Conservation (phyloP, 768 basidiomycete species). For the Auricularia cornea region DNA sequence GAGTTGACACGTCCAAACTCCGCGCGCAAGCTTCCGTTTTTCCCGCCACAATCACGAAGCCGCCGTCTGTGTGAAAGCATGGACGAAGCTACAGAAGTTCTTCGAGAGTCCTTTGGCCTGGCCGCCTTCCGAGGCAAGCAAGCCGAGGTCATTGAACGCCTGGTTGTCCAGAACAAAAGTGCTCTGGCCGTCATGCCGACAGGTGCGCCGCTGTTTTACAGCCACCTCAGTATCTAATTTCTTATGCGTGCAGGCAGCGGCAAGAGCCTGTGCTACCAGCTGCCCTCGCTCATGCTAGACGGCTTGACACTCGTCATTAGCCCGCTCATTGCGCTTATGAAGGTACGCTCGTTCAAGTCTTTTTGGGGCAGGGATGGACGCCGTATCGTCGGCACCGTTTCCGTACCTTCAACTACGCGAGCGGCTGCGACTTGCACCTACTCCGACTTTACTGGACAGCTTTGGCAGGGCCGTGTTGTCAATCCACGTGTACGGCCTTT, state of each 20-base stretch:
- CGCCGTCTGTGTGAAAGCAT: too few species aligned
- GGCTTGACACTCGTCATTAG: conserved; percentile 30
- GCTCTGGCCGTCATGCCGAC: conserved; percentile 36
- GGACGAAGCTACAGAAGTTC: conserved; percentile 26
- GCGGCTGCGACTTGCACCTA: too few species aligned
- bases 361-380: too few species aligned
- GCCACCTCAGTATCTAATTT: background rate
- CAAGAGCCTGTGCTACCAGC: conserved; percentile 33
- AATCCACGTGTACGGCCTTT: too few species aligned
- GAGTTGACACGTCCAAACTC: background rate
- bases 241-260: conserved; percentile 20
- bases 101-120: conserved; percentile 30
- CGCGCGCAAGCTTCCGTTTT: background rate
- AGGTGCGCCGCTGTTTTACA: conserved; percentile 19
- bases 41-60: background rate
- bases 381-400: too few species aligned
- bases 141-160: conserved; percentile 28
- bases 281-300: conserved; percentile 25
- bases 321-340: conserved; percentile 22
- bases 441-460: too few species aligned
- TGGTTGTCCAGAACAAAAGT: conserved; percentile 33
- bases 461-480: too few species aligned
- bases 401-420: too few species aligned
- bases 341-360: too few species aligned
- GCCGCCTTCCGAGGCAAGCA: conserved; percentile 31